Percentiles rank a stretch among this genome's conserved stretches.
These are phyloP conservation scores for Fusarium incarnatum DNA, from an alignment of 2,329 filamentous ascomycete species.

Conservation along the genomic window DNA sequence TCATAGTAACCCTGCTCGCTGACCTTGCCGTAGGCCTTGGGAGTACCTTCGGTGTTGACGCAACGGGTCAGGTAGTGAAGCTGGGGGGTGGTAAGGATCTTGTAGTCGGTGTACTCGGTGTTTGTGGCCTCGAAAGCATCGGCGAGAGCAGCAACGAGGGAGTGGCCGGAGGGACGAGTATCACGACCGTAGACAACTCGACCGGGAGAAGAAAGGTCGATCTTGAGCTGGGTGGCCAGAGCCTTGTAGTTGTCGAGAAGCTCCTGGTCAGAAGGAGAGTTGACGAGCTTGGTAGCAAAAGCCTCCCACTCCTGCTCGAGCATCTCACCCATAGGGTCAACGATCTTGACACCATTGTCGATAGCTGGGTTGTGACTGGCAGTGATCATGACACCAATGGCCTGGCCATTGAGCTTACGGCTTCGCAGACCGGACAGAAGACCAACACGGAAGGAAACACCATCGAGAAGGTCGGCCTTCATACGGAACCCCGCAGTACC, in stretches of 20 bases:
- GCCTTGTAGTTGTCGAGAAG: constrained; percentile 81
- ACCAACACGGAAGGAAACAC: constrained; percentile 91
- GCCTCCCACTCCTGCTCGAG: constrained; percentile 94
- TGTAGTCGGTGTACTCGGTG: constrained; percentile 83
- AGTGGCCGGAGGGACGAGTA: constrained; percentile 90
- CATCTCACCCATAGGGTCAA: constrained; percentile 99
- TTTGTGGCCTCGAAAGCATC: constrained; percentile 82
- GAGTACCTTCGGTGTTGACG: constrained; percentile 90
- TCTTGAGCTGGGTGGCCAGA: constrained; percentile 79
- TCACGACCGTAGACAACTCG: constrained; percentile 92
- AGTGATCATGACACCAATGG: constrained; percentile 96
- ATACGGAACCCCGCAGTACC: constrained; percentile 77
- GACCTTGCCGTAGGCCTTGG: constrained; percentile 86
- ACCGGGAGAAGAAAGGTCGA: constrained; percentile 76
- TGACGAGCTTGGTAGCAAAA: constrained; percentile 89
- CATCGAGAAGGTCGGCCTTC: constrained; percentile 84
- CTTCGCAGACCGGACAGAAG: constrained; percentile 89
- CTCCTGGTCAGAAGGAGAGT: constrained; percentile 79
- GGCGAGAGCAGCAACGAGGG: constrained; percentile 81
- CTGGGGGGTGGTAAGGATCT: constrained; percentile 95
- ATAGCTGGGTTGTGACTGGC: constrained; percentile 91
- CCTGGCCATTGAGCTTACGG: constrained; percentile 87
- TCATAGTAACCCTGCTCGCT: constrained; percentile 95
- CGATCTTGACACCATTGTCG: constrained; percentile 94
- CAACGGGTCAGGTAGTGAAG: constrained; percentile 96